These are phyloP conservation scores for Dentipellis sp. DNA, from an alignment of 768 basidiomycete genomes.

Conservation along the genomic window DNA sequence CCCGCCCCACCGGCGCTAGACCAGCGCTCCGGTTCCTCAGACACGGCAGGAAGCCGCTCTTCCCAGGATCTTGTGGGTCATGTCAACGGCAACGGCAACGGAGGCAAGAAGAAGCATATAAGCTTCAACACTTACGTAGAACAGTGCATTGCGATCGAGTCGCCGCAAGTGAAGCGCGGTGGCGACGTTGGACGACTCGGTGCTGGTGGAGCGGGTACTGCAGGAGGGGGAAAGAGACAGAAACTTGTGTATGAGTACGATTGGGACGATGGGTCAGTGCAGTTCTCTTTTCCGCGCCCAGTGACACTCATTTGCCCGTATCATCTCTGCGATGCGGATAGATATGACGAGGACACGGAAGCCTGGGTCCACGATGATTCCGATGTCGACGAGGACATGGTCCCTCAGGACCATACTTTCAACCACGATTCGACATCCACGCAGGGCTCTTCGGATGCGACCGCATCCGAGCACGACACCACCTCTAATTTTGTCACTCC, in stretches of 20 bases:
- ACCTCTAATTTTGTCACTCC: background rate
- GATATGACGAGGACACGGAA: slow-evolving; percentile 66
- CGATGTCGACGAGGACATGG: slow-evolving; percentile 24
- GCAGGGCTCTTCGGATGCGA: slow-evolving; percentile 21
- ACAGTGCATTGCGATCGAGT: slow-evolving; percentile 88
- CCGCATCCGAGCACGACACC: background rate
- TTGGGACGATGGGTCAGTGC: slow-evolving; percentile 58
- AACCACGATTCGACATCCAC: too few species aligned
- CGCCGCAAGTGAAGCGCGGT: slow-evolving; percentile 35
- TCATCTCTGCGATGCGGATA: slow-evolving; percentile 15
- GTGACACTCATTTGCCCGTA: background rate
- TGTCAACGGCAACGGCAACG: slow-evolving; percentile 19
- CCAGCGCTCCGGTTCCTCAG: slow-evolving; percentile 17
- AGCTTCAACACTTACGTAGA: slow-evolving; percentile 97
- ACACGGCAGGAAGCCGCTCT: slow-evolving; percentile 20
- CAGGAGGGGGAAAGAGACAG: background rate
- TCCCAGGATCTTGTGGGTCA: slow-evolving; percentile 21
- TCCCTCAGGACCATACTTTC: too few species aligned
- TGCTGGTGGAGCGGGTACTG: slow-evolving; percentile 18
- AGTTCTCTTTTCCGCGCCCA: background rate
- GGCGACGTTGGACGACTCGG: slow-evolving; percentile 2
- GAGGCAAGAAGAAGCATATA: slow-evolving; percentile 76
- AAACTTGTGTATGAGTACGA: background rate
- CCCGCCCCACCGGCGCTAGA: slow-evolving; percentile 6
- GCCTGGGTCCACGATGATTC: slow-evolving; percentile 39